A percentile compares a stretch with the other conserved stretches of the same genome.
These are phyloP conservation scores for Warburgia ugandensis DNA, from an alignment of 164 flowering plant genomes.

Conservation along the genomic window DNA sequence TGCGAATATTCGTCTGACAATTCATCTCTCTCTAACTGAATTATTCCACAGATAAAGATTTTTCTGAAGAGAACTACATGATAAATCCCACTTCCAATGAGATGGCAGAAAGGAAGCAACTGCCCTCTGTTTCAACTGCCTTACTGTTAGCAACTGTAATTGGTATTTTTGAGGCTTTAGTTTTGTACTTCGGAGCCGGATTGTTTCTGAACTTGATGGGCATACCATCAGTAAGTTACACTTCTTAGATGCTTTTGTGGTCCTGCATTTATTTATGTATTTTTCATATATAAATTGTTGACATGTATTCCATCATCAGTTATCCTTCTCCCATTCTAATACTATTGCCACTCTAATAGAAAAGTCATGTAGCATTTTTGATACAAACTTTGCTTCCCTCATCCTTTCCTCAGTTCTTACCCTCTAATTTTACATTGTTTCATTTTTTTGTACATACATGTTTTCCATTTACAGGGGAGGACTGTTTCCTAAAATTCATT, in stretches of 20 bases:
- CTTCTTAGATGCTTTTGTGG: not conserved
- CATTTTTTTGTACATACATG: conserved; percentile 8
- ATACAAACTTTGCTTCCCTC: not conserved
- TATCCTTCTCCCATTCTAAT: too few species aligned
- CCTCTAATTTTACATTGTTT: not conserved
- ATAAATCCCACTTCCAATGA: conserved; percentile 15
- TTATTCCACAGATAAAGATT: conserved; percentile 17
- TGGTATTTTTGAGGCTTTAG: conserved; percentile 82
- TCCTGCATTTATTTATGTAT: not conserved
- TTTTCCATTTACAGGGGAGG: conserved; percentile 13
- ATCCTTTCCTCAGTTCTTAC: not conserved
- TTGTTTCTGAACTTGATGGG: conserved; percentile 81
- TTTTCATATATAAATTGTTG: not conserved
- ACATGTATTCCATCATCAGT: too few species aligned
- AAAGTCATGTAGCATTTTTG: too few species aligned
- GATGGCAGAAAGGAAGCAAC: conserved; percentile 47
- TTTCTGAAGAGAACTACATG: conserved; percentile 23
- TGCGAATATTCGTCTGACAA: not conserved
- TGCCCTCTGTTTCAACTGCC: conserved; percentile 95
- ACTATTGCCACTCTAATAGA: too few species aligned
- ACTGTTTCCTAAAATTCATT: conserved; percentile 22
- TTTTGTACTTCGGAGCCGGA: conserved; percentile 76
- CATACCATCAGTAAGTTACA: conserved; percentile 51
- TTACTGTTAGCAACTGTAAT: conserved; percentile 67
- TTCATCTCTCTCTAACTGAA: conserved; percentile 1